Base-by-base conservation (phyloP, 257 asterid species). In the Salvia splendens region DNA sequence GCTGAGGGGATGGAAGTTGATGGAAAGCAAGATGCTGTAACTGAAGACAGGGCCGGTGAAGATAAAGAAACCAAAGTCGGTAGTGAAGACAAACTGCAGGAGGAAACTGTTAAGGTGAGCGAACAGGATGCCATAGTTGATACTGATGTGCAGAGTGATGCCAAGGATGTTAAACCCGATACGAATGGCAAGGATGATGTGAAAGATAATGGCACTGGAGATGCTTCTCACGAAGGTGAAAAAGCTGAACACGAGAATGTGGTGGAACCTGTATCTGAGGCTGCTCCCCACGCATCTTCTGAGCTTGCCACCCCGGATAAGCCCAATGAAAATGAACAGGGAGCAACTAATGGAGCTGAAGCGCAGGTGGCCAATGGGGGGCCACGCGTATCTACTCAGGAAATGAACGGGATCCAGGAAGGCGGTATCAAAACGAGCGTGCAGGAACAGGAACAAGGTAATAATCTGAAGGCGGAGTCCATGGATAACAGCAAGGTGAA, bases 401-500 rank as follows among this genome's bases (percentile, higher is more conserved):
- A 70, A 52, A 61, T 54, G 10, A 69, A 61, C 3, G 85, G 52
- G 15, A 49, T 50, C 43, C 74, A 72, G 57, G 86, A 57, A 11
- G 41, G 20, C 8, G 61, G 60, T 12, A 56, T 54, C 5, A 67
- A 78, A 56, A 24, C 43, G 10, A 51, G 33, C 49, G 79, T 48
- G 35, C 65, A 59, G 49, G 65, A 36, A 53, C 59, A 9, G 12
- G 84, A 78, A 72, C 75, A 65, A 59, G 86, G 74, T 10, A 82
- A 70, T 38, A 70, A 68, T 52, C 32, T n/a, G n/a, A 73, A 79
- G 24, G 85, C 52, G n/a, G 74, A 73, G 47, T 70, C 75, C 11
- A 49, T 79, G 68, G 88, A 75, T 68, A 77, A 72, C 3, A 74
- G 83, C 64, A 82, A 80, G 76, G 75, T 76, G 38, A 85, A 76